Percentiles rank a stretch among this genome's conserved stretches.
Evolutionary conservation across 2,329 filamentous ascomycete species (phyloP).

Genomic region (Ascochyta rabiei): DNA sequence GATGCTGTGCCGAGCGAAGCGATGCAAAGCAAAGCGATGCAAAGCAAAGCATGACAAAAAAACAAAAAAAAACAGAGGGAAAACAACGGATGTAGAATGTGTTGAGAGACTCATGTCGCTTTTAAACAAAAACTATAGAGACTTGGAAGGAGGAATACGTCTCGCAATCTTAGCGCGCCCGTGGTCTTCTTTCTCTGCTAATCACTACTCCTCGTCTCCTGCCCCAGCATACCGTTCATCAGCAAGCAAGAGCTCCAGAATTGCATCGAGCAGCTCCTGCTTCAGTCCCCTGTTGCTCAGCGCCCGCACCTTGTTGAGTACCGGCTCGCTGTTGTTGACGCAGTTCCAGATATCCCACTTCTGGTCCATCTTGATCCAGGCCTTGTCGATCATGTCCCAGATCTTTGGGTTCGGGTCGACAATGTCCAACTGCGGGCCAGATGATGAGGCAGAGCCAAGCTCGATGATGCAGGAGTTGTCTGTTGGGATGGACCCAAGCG

Average conservation of each 20-base stretch:
- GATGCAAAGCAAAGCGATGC: too few species aligned
- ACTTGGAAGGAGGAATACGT: too few species aligned
- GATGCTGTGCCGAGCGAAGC: too few species aligned
- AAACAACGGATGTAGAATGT: not conserved
- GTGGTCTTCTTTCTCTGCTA: too few species aligned
- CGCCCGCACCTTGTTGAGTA: slow-evolving; percentile 37
- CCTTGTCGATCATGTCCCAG: slow-evolving; percentile 38
- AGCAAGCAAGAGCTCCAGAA: slow-evolving; percentile 44
- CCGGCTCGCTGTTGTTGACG: slow-evolving; percentile 34
- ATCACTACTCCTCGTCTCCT: too few species aligned
- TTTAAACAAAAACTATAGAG: too few species aligned
- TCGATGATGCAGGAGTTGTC: slow-evolving; percentile 36
- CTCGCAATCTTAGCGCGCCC: too few species aligned
- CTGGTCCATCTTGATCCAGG: slow-evolving; percentile 37
- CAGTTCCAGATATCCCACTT: slow-evolving; percentile 44
- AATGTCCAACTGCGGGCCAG: slow-evolving; percentile 41
- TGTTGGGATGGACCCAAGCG: slow-evolving; percentile 28
- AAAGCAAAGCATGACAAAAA: too few species aligned
- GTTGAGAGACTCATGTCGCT: too few species aligned
- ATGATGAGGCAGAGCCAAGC: slow-evolving; percentile 19
- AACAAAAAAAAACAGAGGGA: too few species aligned
- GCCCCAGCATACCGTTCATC: slow-evolving; percentile 39
- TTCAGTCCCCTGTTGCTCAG: slow-evolving; percentile 37
- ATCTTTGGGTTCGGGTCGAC: slow-evolving; percentile 38
- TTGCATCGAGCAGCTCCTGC: slow-evolving; percentile 38